A percentile compares a stretch with the other conserved stretches of the same genome.
These are phyloP conservation scores for Parasitella parasitica DNA, from an alignment of 371 early-diverging fungal genomes.

Conservation along the genomic window DNA sequence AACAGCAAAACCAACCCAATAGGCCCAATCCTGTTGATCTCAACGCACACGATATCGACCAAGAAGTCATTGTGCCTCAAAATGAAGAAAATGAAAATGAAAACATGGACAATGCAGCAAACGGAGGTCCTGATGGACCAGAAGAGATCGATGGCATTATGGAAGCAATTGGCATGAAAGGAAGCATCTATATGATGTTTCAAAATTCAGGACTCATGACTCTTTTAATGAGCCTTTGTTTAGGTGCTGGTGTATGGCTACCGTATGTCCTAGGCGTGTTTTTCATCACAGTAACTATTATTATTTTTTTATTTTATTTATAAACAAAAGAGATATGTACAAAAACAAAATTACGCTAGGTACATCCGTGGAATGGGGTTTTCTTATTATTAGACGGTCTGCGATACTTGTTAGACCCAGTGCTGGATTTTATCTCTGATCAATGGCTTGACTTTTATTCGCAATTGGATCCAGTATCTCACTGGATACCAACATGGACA, in stretches of 20 bases:
- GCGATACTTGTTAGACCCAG: not conserved
- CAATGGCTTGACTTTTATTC: constrained; percentile 30
- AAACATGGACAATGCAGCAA: not conserved
- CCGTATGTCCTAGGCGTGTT: constrained; percentile 74
- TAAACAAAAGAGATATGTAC: too few species aligned
- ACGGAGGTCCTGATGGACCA: not conserved
- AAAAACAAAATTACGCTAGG: not conserved
- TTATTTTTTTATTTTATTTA: not conserved
- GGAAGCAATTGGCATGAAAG: constrained; percentile 85
- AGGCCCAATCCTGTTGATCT: too few species aligned
- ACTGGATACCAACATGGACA: not conserved
- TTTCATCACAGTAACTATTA: constrained; percentile 20
- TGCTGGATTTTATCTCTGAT: not conserved
- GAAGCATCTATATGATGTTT: constrained; percentile 68
- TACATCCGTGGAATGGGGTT: not conserved
- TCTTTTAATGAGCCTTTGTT: constrained; percentile 64
- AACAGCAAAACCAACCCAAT: not conserved
- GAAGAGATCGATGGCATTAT: constrained; percentile 74
- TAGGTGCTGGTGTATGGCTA: constrained; percentile 71
- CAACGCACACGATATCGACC: too few species aligned
- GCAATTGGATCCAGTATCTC: constrained; percentile 27
- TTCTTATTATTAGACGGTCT: not conserved
- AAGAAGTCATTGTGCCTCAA: not conserved
- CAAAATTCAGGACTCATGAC: constrained; percentile 80
- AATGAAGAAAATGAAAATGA: not conserved